Percentiles rank a stretch among this genome's conserved stretches.
Conservation (phyloP, 176 grass and related monocot species). For the Musa schizocarpa region DNA sequence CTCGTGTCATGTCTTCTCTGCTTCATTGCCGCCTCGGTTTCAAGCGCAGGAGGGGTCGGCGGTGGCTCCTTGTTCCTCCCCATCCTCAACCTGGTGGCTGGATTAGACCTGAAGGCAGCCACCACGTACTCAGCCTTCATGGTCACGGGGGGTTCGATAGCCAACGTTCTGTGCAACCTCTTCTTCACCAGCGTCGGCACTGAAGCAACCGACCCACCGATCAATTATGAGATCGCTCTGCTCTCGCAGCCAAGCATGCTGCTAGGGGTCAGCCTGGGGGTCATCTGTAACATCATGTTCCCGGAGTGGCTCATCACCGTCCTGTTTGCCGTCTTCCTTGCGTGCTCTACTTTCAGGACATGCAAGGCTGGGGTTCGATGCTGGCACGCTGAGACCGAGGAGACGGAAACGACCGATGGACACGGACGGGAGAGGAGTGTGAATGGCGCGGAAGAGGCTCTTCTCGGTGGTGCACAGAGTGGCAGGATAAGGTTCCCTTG, state of each 20-base stretch:
- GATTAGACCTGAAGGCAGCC: slow-evolving; percentile 50
- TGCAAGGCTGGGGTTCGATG: slow-evolving; percentile 47
- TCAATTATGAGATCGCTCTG: slow-evolving; percentile 68
- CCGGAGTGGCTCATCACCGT: slow-evolving; percentile 84
- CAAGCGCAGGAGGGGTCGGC: slow-evolving; percentile 55
- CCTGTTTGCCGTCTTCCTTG: slow-evolving; percentile 57
- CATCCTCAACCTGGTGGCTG: slow-evolving; percentile 56
- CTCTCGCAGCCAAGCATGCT: slow-evolving; percentile 68
- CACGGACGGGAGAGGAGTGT: neutral
- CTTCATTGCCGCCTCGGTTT: slow-evolving; percentile 54
- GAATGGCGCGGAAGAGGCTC: neutral
- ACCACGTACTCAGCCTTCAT: slow-evolving; percentile 62
- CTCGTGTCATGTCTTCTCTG: slow-evolving; percentile 37
- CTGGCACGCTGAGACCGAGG: slow-evolving; percentile 44
- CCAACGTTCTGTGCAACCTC: slow-evolving; percentile 63
- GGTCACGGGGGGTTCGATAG: slow-evolving; percentile 53
- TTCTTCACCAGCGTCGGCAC: neutral
- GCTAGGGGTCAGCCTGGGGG: slow-evolving; percentile 70
- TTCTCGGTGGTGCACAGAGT: slow-evolving; percentile 15
- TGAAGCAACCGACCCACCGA: slow-evolving; percentile 9
- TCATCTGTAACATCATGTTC: slow-evolving; percentile 68
- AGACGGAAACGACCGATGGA: neutral
- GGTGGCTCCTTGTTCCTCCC: slow-evolving; percentile 75
- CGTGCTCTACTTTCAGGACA: slow-evolving; percentile 56
- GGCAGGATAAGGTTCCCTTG: slow-evolving; percentile 26